A percentile compares a stretch with the other conserved stretches of the same genome.
Evolutionary conservation across 306 rosid species (phyloP).

Genomic region (Ziziphus jujuba): DNA sequence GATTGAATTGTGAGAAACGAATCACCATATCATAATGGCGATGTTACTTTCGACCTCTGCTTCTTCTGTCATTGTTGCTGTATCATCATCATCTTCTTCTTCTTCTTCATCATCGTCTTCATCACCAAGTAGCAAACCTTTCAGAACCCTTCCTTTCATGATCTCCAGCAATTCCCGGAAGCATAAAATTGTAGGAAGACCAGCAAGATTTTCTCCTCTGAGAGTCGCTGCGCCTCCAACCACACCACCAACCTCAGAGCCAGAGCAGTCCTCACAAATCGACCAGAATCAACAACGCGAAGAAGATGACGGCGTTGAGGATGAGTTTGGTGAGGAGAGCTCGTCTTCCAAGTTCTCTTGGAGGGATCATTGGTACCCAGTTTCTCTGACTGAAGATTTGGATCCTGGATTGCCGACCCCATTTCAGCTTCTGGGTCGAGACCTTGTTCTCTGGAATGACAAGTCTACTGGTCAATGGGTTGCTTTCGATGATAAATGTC

Average conservation of each 20-base stretch:
- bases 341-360: conserved; percentile 67
- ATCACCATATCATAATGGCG: conserved; percentile 45
- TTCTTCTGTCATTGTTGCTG: conserved; percentile 38
- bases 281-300: conserved; percentile 16
- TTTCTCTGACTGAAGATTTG: conserved; percentile 86
- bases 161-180: conserved; percentile 26
- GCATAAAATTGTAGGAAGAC: conserved; percentile 20
- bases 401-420: conserved; percentile 71
- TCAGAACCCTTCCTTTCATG: conserved; percentile 28
- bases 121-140: conserved; percentile 26
- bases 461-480: conserved; percentile 66
- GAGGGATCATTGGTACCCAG: conserved; percentile 99
- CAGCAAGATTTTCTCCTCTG: conserved; percentile 28
- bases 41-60: conserved; percentile 46
- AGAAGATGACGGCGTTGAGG: conserved; percentile 37
- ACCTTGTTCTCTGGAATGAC: conserved; percentile 82
- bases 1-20: not conserved
- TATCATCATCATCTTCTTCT: conserved; percentile 31
- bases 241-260: conserved; percentile 31
- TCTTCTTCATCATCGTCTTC: conserved; percentile 33
- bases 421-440: conserved; percentile 94
- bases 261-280: conserved; percentile 21
- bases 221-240: conserved; percentile 75
- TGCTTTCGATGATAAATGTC: conserved; percentile 91
- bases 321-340: conserved; percentile 44